A percentile compares a stretch with the other conserved stretches of the same genome.
These are phyloP conservation scores for Candida taoyuanica DNA, from an alignment of 805 yeast genomes.

Conservation along the genomic window DNA sequence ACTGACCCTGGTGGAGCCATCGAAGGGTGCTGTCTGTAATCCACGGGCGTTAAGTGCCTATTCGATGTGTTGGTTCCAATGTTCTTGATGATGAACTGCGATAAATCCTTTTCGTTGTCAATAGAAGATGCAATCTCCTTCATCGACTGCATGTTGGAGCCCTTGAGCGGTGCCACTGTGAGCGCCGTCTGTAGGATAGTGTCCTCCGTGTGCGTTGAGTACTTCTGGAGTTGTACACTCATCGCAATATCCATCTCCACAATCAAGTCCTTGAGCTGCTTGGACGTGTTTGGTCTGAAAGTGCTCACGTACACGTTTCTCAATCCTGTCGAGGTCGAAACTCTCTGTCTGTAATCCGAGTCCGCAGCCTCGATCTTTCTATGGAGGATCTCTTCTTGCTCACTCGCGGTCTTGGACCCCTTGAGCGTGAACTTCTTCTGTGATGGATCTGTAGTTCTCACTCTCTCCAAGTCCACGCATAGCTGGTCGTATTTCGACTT, in stretches of 20 bases:
- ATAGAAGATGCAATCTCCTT: slow-evolving; percentile 69
- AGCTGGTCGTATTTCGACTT: slow-evolving; percentile 69
- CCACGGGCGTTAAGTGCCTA: slow-evolving; percentile 56
- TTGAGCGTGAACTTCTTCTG: slow-evolving; percentile 80
- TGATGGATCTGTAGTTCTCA: slow-evolving; percentile 75
- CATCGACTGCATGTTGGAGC: slow-evolving; percentile 57
- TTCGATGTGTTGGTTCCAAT: slow-evolving; percentile 27
- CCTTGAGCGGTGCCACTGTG: slow-evolving; percentile 66
- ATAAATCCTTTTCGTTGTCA: slow-evolving; percentile 80
- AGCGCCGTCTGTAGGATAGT: slow-evolving; percentile 81
- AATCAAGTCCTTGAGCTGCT: slow-evolving; percentile 68
- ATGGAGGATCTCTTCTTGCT: slow-evolving; percentile 85
- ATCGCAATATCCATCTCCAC: slow-evolving; percentile 88
- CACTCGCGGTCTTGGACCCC: slow-evolving; percentile 68
- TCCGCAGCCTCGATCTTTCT: slow-evolving; percentile 82
- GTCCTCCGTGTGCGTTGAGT: slow-evolving; percentile 83
- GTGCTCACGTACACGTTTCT: slow-evolving; percentile 68
- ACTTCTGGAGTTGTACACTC: slow-evolving; percentile 82
- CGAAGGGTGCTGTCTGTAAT: slow-evolving; percentile 67
- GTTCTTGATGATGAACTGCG: slow-evolving; percentile 55
- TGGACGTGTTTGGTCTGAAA: slow-evolving; percentile 74
- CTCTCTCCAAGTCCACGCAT: slow-evolving; percentile 82
- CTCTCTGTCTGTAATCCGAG: slow-evolving; percentile 76
- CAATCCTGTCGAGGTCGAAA: slow-evolving; percentile 62
- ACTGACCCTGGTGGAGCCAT: slow-evolving; percentile 33